Evolutionary conservation across 2,329 filamentous ascomycete species (phyloP), one percentile per base, ranked within the genome.

Genomic region (Didymella arachidicola): DNA sequence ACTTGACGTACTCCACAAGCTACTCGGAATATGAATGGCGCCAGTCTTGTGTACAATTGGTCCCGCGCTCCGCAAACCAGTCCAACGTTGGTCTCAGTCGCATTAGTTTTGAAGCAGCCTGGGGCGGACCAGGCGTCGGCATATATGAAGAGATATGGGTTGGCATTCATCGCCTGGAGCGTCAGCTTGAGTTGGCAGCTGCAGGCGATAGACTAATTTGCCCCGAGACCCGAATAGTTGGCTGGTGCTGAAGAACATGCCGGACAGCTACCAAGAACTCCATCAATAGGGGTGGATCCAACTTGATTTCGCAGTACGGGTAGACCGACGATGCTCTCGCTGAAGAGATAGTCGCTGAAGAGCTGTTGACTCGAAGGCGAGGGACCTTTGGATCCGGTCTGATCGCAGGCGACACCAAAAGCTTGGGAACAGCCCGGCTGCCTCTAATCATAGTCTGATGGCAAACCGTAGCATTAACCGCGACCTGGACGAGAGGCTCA

Each of bases 11-110:
- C 43, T 45, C 43, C 12, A 45, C 14, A 6, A 45, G 43, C 7
- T 45, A 45, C 26, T 45, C 43, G 43, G 43, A 26, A 45, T 45
- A 30, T n/a, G 43, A 26, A 7, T 45, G 43, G 19, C 43, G 43
- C 43, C 43, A 45, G 26, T 45, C 43, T 11, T 45, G 25, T 11
- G 43, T 30, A 7, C 43, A 45, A 7, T 45, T 45, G 43, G 43
- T 27, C 1, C 43, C 43, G 26, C 43, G 43, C 43, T 10, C 43
- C 43, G 25, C 43, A 45, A 16, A 45, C 30, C 43, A 45, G 25
- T 30, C 43, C 43, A 3, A 26, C 26, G 5, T 45, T 29, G 42
- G 30, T 30, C n/a, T 45, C 43, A 45, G 43, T 45, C 7, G 26
- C 43, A 18, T 45, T 16, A 1, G 43, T 45, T 7, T 45, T 45